These are phyloP conservation scores for Boletellus emodensis DNA, from an alignment of 768 basidiomycete genomes.

Conservation along the genomic window DNA sequence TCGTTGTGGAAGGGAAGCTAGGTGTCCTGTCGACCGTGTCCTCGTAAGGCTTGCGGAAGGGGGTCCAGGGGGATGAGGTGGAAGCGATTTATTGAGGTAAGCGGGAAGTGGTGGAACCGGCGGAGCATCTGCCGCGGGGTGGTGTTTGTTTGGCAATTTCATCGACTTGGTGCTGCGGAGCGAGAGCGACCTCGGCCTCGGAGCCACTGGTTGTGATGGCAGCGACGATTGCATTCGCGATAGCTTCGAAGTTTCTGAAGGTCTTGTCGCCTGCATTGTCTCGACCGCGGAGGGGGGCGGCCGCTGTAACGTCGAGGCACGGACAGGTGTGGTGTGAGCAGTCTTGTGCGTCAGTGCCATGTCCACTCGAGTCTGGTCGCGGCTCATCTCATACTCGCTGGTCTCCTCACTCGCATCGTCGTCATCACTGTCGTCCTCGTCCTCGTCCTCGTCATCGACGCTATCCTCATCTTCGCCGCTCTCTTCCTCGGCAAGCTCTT, in stretches of 20 bases:
- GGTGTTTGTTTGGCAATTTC: slow-evolving; percentile 23
- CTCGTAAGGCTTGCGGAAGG: slow-evolving; percentile 11
- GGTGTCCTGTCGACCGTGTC: slow-evolving; percentile 18
- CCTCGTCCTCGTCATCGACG: slow-evolving; percentile 37
- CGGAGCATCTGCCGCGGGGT: slow-evolving; percentile 35
- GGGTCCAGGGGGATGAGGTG: slow-evolving; percentile 28
- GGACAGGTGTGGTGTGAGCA: not conserved
- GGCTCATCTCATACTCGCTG: slow-evolving; percentile 34
- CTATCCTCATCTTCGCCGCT: slow-evolving; percentile 46
- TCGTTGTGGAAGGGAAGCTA: slow-evolving; percentile 1
- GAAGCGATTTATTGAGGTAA: slow-evolving; percentile 41
- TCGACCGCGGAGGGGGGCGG: not conserved
- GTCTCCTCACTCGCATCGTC: slow-evolving; percentile 39
- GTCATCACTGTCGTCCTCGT: slow-evolving; percentile 27
- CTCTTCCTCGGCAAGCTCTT: slow-evolving; percentile 77
- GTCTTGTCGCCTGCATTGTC: not conserved
- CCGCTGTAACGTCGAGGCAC: not conserved
- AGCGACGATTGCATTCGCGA: slow-evolving; percentile 7
- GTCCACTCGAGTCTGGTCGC: slow-evolving; percentile 3
- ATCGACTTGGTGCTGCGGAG: slow-evolving; percentile 47
- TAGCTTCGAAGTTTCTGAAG: not conserved
- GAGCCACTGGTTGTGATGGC: slow-evolving; percentile 1
- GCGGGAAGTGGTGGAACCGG: slow-evolving; percentile 38
- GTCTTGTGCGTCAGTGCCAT: slow-evolving; percentile 10
- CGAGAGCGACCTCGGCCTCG: slow-evolving; percentile 38